Evolutionary conservation across 2,329 filamentous ascomycete species (phyloP).

Genomic region (Neofusicoccum sp.): DNA sequence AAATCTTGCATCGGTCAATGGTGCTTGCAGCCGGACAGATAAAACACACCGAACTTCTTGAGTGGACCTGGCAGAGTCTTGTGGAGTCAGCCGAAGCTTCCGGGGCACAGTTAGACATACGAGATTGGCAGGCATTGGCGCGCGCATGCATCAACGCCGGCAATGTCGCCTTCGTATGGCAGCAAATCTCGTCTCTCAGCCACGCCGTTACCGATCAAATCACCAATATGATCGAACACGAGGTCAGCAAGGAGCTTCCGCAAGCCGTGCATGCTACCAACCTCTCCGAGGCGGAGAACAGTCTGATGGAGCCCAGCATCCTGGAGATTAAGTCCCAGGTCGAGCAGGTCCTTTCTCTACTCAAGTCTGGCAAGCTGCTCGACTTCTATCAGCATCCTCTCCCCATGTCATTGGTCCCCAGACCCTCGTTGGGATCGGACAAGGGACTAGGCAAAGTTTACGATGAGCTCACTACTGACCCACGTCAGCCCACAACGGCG

Average conservation of each 20-base stretch:
- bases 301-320: constrained; percentile 26
- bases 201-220: constrained; percentile 29
- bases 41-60: constrained; percentile 29
- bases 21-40: constrained; percentile 36
- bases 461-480: constrained; percentile 48
- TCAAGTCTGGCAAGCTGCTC: background rate
- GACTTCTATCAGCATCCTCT: constrained; percentile 39
- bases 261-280: background rate
- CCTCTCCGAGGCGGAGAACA: constrained; percentile 22
- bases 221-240: constrained; percentile 6
- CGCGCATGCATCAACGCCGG: constrained; percentile 34
- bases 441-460: constrained; percentile 43
- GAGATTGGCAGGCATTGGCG: constrained; percentile 39
- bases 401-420: constrained; percentile 40
- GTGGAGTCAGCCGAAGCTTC: constrained; percentile 29
- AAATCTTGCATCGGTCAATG: constrained; percentile 18
- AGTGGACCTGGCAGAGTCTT: constrained; percentile 35
- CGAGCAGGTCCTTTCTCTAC: constrained; percentile 30
- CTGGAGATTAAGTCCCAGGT: constrained; percentile 30
- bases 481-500: constrained; percentile 25
- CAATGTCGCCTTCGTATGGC: constrained; percentile 28
- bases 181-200: constrained; percentile 31
- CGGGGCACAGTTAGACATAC: constrained; percentile 27
- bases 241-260: background rate
- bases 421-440: constrained; percentile 28